phyloP scores from a whole-genome alignment of 176 grass and related monocot genomes.

The Oryza punctata region DNA sequence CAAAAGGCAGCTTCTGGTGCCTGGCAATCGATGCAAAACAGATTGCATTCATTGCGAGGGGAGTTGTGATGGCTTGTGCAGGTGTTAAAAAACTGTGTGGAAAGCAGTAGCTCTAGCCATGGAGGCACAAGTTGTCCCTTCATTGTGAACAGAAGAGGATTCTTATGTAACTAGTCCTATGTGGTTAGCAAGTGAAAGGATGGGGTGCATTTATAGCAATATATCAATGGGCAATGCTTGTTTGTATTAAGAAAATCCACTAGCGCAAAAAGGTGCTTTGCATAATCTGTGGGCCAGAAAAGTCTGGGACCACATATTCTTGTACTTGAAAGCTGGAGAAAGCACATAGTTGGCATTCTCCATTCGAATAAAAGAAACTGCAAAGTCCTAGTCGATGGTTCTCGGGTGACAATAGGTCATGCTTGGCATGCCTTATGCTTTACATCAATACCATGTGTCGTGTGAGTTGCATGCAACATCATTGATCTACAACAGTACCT shows the following conservation, averaged over 20 bases:
- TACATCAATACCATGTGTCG: background rate
- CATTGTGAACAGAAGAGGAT: background rate
- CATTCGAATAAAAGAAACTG: background rate
- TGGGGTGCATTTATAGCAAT: background rate
- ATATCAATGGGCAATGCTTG: background rate
- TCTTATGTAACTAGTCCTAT: background rate
- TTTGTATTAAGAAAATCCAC: background rate
- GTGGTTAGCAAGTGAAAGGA: background rate
- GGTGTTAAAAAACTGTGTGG: slow-evolving; percentile 50
- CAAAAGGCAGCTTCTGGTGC: slow-evolving; percentile 39
- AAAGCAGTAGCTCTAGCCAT: slow-evolving; percentile 57
- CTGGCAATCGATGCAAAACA: slow-evolving; percentile 62
- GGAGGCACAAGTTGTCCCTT: slow-evolving; percentile 29
- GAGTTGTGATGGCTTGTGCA: slow-evolving; percentile 42
- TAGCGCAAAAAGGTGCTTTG: background rate
- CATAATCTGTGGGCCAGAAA: background rate
- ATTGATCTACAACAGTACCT: background rate
- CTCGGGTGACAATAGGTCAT: background rate
- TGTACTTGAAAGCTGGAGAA: background rate
- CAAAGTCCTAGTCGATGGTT: background rate
- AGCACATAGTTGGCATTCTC: background rate
- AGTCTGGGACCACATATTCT: background rate
- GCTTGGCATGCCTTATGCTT: background rate
- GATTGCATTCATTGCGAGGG: slow-evolving; percentile 58
- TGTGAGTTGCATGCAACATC: background rate